Conservation (phyloP, 176 grass and related monocot genomes). For the Oryza longistaminata region DNA sequence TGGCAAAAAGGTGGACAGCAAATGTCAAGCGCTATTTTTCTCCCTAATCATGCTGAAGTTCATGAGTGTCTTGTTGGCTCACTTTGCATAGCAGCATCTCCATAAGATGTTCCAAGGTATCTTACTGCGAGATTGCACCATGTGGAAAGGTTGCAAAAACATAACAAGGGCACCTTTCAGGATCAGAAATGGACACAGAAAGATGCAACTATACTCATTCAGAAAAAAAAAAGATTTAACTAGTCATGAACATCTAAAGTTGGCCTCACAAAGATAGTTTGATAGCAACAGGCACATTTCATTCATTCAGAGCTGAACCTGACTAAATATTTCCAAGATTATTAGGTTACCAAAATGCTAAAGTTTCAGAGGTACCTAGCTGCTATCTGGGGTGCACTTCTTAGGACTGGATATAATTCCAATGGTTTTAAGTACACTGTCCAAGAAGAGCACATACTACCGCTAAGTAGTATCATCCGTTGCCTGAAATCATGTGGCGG, state of each 20-base stretch:
- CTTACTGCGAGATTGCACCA: neutral
- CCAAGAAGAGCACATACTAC: conserved; percentile 22
- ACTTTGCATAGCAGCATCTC: conserved; percentile 21
- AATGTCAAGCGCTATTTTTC: neutral
- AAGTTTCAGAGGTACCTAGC: conserved; percentile 36
- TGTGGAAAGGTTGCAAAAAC: conserved; percentile 16
- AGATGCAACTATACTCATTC: neutral
- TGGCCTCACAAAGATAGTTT: neutral
- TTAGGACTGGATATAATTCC: conserved; percentile 24
- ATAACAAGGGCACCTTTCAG: neutral
- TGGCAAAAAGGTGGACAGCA: neutral
- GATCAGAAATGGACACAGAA: neutral
- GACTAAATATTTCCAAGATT: neutral
- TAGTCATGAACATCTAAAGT: conserved; percentile 11
- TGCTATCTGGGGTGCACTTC: conserved; percentile 19
- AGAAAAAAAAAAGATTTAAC: conserved; percentile 7
- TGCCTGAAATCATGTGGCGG: neutral
- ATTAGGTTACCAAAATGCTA: neutral
- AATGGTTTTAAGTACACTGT: conserved; percentile 30
- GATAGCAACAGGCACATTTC: conserved; percentile 28
- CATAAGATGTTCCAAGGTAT: conserved; percentile 51
- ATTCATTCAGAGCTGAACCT: conserved; percentile 21
- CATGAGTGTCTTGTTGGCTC: neutral
- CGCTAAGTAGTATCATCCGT: neutral
- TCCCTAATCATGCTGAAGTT: neutral